phyloP scores from a whole-genome alignment of 2,329 filamentous ascomycete genomes.

The Lachnellula arida region DNA sequence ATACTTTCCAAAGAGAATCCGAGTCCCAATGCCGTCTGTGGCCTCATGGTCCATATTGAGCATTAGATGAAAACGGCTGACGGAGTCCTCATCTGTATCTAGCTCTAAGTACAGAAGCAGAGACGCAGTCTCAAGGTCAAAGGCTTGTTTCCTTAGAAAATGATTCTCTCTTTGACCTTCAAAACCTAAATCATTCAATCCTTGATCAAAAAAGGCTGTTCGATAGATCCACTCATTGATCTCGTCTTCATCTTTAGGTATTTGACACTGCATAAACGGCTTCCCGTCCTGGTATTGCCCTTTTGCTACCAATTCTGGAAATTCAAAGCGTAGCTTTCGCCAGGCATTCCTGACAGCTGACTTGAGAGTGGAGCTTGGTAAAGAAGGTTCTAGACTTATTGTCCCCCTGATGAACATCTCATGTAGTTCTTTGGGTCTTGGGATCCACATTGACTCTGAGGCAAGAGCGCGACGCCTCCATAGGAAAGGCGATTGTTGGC shows the following conservation, averaged over 20 bases:
- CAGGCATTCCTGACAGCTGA: slow-evolving; percentile 10
- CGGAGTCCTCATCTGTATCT: background rate
- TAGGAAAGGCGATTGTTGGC: background rate
- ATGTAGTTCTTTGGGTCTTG: slow-evolving; percentile 11
- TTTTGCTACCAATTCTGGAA: slow-evolving; percentile 14
- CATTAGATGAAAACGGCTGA: slow-evolving; percentile 13
- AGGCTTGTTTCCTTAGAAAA: slow-evolving; percentile 1
- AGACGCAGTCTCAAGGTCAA: slow-evolving; percentile 7
- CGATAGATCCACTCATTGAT: slow-evolving; percentile 5
- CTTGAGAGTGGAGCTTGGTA: background rate
- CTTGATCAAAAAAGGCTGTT: slow-evolving; percentile 3
- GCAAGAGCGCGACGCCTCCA: slow-evolving; percentile 16
- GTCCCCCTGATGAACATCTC: slow-evolving; percentile 13
- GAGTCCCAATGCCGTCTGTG: slow-evolving; percentile 23
- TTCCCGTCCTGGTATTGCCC: slow-evolving; percentile 5
- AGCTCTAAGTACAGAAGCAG: slow-evolving; percentile 3
- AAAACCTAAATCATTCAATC: background rate
- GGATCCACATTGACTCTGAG: slow-evolving; percentile 17
- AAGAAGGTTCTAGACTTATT: slow-evolving; percentile 1
- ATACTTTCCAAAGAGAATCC: slow-evolving; percentile 20
- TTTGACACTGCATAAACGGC: slow-evolving; percentile 9
- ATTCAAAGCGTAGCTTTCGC: slow-evolving; percentile 11
- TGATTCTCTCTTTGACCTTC: slow-evolving; percentile 7
- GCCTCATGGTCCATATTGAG: slow-evolving; percentile 21
- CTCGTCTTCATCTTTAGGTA: background rate